A percentile compares a stretch with the other conserved stretches of the same genome.
Conservation (phyloP, 1,139 yeast species). For the Wickerhamomyces sp. region DNA sequence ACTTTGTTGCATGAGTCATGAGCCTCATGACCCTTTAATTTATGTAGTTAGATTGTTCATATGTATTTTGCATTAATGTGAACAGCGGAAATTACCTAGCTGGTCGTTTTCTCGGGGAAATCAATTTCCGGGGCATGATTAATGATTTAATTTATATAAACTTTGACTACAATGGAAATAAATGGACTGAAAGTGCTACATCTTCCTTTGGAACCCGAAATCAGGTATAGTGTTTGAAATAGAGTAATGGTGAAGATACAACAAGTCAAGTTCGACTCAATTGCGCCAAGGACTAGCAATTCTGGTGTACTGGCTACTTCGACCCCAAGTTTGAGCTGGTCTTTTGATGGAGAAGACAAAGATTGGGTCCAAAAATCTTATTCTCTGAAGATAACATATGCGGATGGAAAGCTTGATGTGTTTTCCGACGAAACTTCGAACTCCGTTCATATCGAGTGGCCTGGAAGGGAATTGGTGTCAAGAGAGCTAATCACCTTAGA, state of each 20-base stretch:
- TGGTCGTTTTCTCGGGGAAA: too few species aligned
- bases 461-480: slow-evolving; percentile 8
- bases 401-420: neutral
- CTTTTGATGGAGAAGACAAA: slow-evolving; percentile 6
- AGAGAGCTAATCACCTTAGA: slow-evolving; percentile 4
- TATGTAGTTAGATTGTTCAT: too few species aligned
- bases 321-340: neutral
- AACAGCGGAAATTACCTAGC: too few species aligned
- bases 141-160: too few species aligned
- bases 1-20: too few species aligned
- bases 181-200: too few species aligned
- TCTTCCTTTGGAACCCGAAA: too few species aligned
- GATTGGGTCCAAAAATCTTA: slow-evolving; percentile 10
- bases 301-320: neutral
- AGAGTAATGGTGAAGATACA: slow-evolving; percentile 7
- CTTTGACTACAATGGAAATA: too few species aligned
- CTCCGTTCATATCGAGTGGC: slow-evolving; percentile 10
- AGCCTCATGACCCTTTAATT: too few species aligned
- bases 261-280: slow-evolving; percentile 4
- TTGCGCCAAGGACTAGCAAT: neutral
- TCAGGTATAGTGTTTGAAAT: too few species aligned
- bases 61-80: too few species aligned
- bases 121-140: too few species aligned
- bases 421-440: neutral
- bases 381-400: slow-evolving; percentile 4